Base-by-base conservation (phyloP, 768 basidiomycete genomes). In the Hygrocybe coccinea region DNA sequence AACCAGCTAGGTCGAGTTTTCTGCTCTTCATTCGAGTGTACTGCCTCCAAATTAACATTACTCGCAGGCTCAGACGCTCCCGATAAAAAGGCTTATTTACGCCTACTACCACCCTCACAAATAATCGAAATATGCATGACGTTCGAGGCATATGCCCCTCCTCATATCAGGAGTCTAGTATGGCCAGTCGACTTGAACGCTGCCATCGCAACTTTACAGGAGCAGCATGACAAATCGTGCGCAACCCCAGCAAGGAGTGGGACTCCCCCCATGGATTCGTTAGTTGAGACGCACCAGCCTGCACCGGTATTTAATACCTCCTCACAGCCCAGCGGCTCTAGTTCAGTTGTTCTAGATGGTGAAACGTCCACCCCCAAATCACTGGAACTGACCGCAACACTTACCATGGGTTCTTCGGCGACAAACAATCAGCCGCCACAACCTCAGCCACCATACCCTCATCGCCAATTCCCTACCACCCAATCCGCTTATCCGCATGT, bases 71-170 rank as follows among this genome's bases (percentile, higher is more conserved):
- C 67, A 69, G 52, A 36, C 66, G 59, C 54, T 57, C 62, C 54
- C 50, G 81, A 86, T 71, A 89, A 89, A 67, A 79, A 81, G 60
- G 79, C 81, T 58, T 91, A 91, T 72, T 75, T 91, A 41, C 75
- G 77, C 21, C 76, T 88, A 19, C 76, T 91, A 7, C 78, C 83
- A 21, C 81, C 78, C 19, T 77, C 80, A 44, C 86, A 90, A 70
- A 78, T 91, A 64, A 87, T 91, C 65, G 89, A 89, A 61, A 82
- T 91, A 63, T 90, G 86, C 66, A 75, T 91, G 57, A 76, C 78
- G 36, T 84, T 87, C 62, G 86, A 90, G 62, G 66, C 81, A 8
- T 79, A 89, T 73, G 82, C 84, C 12, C 83, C 87, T 11, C 71
- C 78, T 37, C 84, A 85, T 58, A 66, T 86, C 51, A 84, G 81